phyloP scores from a whole-genome alignment of 352 stramenopile species.

The Phytopythium sindhum region DNA sequence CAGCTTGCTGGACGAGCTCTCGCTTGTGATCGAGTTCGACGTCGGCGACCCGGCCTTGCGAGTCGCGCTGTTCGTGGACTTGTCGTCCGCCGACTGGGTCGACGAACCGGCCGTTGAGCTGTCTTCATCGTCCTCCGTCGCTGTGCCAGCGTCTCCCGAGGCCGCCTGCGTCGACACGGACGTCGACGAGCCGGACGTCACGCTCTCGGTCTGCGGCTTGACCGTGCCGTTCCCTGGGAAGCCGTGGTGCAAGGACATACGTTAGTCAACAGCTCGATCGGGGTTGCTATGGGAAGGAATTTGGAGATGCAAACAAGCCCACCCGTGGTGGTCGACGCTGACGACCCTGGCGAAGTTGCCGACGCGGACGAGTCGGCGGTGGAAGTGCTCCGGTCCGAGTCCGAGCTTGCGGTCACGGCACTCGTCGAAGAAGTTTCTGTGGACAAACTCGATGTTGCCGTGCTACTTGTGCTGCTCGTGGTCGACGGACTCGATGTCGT shows the following conservation, averaged over 20 bases:
- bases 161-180: background rate
- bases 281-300: too few relatives aligned
- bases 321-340: background rate
- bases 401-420: background rate
- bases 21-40: conserved; percentile 18
- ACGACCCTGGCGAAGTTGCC: background rate
- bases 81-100: conserved; percentile 18
- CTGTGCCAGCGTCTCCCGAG: background rate
- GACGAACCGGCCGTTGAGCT: conserved; percentile 11
- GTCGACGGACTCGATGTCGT: conserved; percentile 16
- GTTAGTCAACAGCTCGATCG: background rate
- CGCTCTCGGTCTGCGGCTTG: conserved; percentile 4
- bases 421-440: background rate
- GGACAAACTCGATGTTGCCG: background rate
- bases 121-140: background rate
- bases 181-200: background rate
- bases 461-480: conserved; percentile 1
- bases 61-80: conserved; percentile 5
- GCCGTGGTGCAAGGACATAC: background rate
- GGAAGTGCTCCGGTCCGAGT: background rate
- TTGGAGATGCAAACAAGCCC: too few relatives aligned
- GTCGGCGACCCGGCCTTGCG: conserved; percentile 11
- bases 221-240: conserved; percentile 4
- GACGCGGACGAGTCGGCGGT: background rate
- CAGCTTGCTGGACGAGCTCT: conserved; percentile 27